Evolutionary conservation across 2,329 filamentous ascomycete genomes (phyloP).

Genomic region (Alternaria alternata): DNA sequence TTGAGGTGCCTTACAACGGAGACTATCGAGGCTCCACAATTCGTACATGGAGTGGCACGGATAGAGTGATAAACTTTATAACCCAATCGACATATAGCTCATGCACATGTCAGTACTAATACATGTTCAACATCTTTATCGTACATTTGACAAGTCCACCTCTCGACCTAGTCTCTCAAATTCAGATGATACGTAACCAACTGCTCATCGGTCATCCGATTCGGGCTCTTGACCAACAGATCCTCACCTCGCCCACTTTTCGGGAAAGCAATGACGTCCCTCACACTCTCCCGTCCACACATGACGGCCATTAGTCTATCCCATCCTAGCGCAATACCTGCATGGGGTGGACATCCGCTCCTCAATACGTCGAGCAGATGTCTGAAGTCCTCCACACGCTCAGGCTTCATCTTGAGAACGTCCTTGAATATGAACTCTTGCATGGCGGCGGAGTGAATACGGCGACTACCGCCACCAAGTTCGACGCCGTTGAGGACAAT

Average conservation of each 20-base stretch:
- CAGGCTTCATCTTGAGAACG: constrained; percentile 77
- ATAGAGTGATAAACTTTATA: too few species aligned
- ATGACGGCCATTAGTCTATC: constrained; percentile 85
- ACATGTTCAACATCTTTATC: not conserved
- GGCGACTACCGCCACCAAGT: constrained; percentile 88
- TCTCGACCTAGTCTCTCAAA: constrained; percentile 20
- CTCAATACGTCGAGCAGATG: constrained; percentile 84
- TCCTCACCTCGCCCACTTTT: constrained; percentile 94
- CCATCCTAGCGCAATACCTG: constrained; percentile 91
- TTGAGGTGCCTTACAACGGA: rapidly evolving
- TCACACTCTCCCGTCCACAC: constrained; percentile 76
- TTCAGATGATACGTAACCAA: constrained; percentile 67
- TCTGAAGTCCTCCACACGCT: constrained; percentile 79
- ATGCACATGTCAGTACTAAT: not conserved
- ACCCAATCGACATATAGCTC: not conserved
- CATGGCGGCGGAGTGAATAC: constrained; percentile 84
- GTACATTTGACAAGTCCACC: not conserved
- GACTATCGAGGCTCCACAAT: not conserved
- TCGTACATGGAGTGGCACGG: too few species aligned
- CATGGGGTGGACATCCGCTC: constrained; percentile 91
- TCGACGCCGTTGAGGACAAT: constrained; percentile 95
- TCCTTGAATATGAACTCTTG: constrained; percentile 87
- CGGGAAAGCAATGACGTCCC: constrained; percentile 96
- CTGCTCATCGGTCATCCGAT: constrained; percentile 68
- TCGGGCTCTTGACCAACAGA: constrained; percentile 79